Conservation (phyloP, 148 eudicot species). For the Rheum nobile region DNA sequence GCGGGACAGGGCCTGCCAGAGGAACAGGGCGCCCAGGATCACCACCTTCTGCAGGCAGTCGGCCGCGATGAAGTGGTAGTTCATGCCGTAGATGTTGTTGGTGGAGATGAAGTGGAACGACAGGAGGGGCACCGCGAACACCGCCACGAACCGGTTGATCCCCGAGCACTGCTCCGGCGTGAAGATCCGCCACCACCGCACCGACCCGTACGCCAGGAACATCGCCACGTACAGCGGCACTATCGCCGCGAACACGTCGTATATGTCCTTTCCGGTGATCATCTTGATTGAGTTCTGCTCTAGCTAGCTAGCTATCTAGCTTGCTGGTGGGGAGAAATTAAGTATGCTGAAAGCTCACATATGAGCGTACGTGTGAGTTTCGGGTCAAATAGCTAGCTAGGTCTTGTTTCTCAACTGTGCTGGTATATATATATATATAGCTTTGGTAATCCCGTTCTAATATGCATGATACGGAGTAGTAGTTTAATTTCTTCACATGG, state of each 20-base stretch:
- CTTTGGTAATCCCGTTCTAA: too few relatives aligned
- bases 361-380: too few relatives aligned
- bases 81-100: slow-evolving; percentile 78
- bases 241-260: slow-evolving; percentile 80
- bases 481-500: neutral
- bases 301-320: too few relatives aligned
- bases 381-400: too few relatives aligned
- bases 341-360: too few relatives aligned
- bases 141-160: slow-evolving; percentile 89
- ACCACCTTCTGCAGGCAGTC: slow-evolving; percentile 76
- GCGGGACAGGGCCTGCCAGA: slow-evolving; percentile 57
- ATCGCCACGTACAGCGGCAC: slow-evolving; percentile 84
- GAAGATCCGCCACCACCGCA: slow-evolving; percentile 96
- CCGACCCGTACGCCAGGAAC: slow-evolving; percentile 91
- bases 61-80: slow-evolving; percentile 82
- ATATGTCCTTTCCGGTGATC: slow-evolving; percentile 87
- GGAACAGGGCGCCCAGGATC: slow-evolving; percentile 41
- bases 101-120: slow-evolving; percentile 92
- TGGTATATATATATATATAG: too few relatives aligned
- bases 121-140: slow-evolving; percentile 81
- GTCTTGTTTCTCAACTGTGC: too few relatives aligned
- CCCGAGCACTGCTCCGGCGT: slow-evolving; percentile 98
- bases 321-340: too few relatives aligned
- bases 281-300: too few relatives aligned
- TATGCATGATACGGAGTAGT: too few relatives aligned